A percentile compares a stretch with the other conserved stretches of the same genome.
Conservation (phyloP, 1,284 basidiomycete species). For the Rhodotorula sp. region DNA sequence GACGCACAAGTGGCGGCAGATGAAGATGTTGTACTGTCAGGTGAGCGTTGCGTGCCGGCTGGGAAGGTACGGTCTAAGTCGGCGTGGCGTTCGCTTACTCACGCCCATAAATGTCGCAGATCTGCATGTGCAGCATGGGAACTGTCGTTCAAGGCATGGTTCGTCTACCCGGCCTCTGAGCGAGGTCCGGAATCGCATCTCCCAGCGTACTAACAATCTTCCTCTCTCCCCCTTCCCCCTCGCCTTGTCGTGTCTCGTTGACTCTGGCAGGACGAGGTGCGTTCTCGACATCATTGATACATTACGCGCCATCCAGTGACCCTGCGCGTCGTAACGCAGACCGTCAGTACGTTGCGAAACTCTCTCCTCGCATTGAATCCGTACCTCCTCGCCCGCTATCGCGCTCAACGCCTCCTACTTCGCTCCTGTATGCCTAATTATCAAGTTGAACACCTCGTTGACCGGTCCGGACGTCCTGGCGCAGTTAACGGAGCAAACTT, state of each 20-base stretch:
- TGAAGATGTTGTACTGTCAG: conserved; percentile 22
- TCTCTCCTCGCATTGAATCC: not conserved
- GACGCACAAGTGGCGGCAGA: conserved; percentile 20
- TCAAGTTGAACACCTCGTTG: no score
- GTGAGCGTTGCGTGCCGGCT: conserved; percentile 16
- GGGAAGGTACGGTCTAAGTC: not conserved
- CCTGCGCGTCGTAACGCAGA: not conserved
- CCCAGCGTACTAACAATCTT: not conserved
- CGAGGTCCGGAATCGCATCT: not conserved
- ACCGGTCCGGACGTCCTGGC: conserved; percentile 44
- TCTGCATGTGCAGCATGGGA: conserved; percentile 47
- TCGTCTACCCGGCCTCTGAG: not conserved
- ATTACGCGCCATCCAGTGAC: not conserved
- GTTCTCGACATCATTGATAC: not conserved
- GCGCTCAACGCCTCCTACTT: no score
- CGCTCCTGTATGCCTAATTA: no score
- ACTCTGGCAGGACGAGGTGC: not conserved
- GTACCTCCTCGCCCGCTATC: not conserved
- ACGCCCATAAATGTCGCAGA: not conserved
- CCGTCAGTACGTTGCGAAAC: not conserved
- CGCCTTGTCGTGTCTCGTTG: not conserved
- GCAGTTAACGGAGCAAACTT: conserved; percentile 41
- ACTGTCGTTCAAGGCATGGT: conserved; percentile 47
- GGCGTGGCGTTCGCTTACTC: not conserved
- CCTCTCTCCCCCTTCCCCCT: not conserved